phyloP scores from a whole-genome alignment of 2,329 filamentous ascomycete species.

The Paramyrothecium sp. region DNA sequence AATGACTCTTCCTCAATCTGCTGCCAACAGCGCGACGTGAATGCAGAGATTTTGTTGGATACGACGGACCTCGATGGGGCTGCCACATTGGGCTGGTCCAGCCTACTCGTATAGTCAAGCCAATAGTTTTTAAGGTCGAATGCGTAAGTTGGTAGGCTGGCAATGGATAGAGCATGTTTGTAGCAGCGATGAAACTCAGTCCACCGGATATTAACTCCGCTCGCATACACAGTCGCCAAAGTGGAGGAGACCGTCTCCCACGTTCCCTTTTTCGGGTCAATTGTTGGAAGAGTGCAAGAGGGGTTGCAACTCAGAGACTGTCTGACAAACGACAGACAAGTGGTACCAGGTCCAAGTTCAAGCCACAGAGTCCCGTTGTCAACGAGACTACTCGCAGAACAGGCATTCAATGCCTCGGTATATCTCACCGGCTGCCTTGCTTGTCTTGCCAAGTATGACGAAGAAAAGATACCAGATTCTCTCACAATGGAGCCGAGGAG shows the following conservation, averaged over 20 bases:
- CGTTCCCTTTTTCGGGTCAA: no score
- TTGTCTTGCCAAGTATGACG: conserved; percentile 59
- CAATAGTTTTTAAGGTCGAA: conserved; percentile 75
- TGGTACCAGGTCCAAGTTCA: no score
- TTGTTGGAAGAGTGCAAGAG: no score
- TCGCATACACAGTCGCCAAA: conserved; percentile 48
- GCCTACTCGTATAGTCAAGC: conserved; percentile 62
- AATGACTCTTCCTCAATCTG: conserved; percentile 6
- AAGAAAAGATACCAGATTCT: conserved; percentile 44
- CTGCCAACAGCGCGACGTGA: conserved; percentile 14
- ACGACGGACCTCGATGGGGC: background rate
- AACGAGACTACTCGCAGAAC: conserved; percentile 45
- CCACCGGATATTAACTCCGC: conserved; percentile 63
- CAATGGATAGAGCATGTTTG: no score
- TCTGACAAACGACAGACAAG: no score
- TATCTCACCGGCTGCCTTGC: conserved; percentile 68
- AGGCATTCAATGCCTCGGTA: conserved; percentile 52
- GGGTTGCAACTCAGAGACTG: no score
- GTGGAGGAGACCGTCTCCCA: no score
- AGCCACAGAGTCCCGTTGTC: conserved; percentile 57
- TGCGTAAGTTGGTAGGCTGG: conserved; percentile 62
- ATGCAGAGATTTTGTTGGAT: conserved; percentile 55
- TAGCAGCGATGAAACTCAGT: conserved; percentile 41
- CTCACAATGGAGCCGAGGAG: conserved; percentile 53
- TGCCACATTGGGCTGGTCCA: conserved; percentile 34